Conservation (phyloP, 176 grass and related monocot species). For the Otatea glauca region DNA sequence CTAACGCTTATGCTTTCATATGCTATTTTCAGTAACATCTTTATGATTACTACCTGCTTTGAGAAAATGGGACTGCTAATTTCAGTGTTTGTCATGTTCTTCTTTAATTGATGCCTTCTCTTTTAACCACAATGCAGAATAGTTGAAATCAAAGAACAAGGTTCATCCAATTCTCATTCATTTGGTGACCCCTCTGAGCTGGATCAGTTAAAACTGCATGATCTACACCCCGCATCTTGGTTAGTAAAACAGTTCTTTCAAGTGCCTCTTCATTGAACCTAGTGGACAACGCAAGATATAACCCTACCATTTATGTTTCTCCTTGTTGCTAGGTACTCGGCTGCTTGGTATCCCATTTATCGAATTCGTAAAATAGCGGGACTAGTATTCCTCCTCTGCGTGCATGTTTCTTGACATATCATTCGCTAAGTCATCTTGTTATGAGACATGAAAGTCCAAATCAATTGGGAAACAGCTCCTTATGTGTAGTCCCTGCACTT, state of each 20-base stretch:
- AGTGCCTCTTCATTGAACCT: background rate
- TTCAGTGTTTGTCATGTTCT: background rate
- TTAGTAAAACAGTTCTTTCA: background rate
- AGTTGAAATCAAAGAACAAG: background rate
- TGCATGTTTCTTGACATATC: constrained; percentile 29
- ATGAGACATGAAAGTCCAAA: constrained; percentile 6
- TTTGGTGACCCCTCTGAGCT: background rate
- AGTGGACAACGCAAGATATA: background rate
- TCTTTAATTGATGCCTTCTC: background rate
- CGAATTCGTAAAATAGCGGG: constrained; percentile 30
- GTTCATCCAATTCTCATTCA: background rate
- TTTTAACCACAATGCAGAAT: background rate
- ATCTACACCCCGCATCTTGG: constrained; percentile 31
- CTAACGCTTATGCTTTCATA: background rate
- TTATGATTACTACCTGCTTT: background rate
- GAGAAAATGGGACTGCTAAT: background rate
- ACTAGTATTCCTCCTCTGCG: background rate
- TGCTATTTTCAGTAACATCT: background rate
- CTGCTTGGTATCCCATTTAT: constrained; percentile 32
- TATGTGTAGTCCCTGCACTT: constrained; percentile 30
- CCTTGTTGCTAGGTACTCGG: constrained; percentile 10
- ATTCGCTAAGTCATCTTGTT: constrained; percentile 20
- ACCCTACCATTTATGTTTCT: background rate
- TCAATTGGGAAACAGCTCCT: constrained; percentile 21
- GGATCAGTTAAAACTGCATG: background rate